Conservation (phyloP, 176 grass and related monocot genomes). For the Aegilops sharonensis region DNA sequence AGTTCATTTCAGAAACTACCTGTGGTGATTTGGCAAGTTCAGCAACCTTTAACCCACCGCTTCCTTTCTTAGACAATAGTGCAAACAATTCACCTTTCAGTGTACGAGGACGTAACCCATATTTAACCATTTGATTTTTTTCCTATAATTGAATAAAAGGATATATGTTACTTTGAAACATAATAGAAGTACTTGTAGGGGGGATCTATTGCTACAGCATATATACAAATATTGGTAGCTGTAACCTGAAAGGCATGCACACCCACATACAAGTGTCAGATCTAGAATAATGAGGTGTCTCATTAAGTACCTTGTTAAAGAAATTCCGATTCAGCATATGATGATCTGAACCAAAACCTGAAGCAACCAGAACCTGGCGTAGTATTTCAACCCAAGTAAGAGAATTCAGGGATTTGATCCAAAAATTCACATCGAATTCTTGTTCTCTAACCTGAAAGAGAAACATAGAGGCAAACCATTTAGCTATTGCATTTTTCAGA, state of each 20-base stretch:
- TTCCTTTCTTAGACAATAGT: constrained; percentile 91
- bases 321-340: constrained; percentile 58
- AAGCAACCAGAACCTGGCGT: constrained; percentile 88
- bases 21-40: constrained; percentile 66
- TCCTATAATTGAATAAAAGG: constrained; percentile 43
- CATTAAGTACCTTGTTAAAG: constrained; percentile 71
- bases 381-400: constrained; percentile 99
- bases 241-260: background rate
- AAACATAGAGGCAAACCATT: constrained; percentile 23
- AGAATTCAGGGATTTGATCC: constrained; percentile 81
- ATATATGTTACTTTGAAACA: constrained; percentile 24
- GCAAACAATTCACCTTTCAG: constrained; percentile 90
- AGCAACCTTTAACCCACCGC: constrained; percentile 68
- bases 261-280: background rate
- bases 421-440: constrained; percentile 72
- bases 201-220: background rate
- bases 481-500: background rate
- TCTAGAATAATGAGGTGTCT: constrained; percentile 6
- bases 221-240: constrained; percentile 6
- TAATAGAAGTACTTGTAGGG: constrained; percentile 16
- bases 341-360: constrained; percentile 77
- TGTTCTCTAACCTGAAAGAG: constrained; percentile 84
- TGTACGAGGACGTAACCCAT: constrained; percentile 71
- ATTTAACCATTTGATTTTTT: constrained; percentile 93
- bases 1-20: constrained; percentile 41